These are phyloP conservation scores for Didymella glomerata DNA, from an alignment of 2,329 filamentous ascomycete genomes.

Conservation along the genomic window DNA sequence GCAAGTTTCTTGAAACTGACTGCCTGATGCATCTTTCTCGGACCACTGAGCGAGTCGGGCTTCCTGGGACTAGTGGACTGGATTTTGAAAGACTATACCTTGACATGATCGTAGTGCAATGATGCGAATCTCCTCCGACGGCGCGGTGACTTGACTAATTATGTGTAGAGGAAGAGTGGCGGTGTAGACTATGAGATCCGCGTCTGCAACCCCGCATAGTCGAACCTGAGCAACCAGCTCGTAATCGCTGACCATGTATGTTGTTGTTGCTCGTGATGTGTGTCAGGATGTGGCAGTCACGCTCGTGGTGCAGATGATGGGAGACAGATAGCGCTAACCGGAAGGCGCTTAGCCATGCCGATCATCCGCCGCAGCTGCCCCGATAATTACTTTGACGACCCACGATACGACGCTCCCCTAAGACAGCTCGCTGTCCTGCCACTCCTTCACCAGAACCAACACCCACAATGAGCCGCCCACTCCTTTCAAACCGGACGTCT, in stretches of 20 bases:
- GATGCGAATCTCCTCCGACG: no score
- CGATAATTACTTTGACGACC: slow-evolving; percentile 9
- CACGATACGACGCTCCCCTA: slow-evolving; percentile 19
- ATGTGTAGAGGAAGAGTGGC: no score
- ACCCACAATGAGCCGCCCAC: slow-evolving; percentile 52
- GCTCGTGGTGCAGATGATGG: slow-evolving; percentile 25
- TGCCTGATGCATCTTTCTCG: neutral
- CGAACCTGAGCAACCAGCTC: no score
- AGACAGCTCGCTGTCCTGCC: slow-evolving; percentile 17
- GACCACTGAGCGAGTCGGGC: no score
- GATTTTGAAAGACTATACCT: no score
- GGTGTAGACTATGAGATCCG: no score
- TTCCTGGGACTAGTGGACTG: no score
- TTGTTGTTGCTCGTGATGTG: slow-evolving; percentile 3
- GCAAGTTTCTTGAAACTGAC: slow-evolving; percentile 21
- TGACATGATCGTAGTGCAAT: no score
- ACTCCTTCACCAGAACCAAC: slow-evolving; percentile 21
- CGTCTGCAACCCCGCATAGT: no score
- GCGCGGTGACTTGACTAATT: no score
- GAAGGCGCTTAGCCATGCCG: slow-evolving; percentile 20
- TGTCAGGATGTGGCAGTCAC: slow-evolving; percentile 15
- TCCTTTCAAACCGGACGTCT: slow-evolving; percentile 63
- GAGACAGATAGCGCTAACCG: slow-evolving; percentile 16
- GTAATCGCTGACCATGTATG: no score
- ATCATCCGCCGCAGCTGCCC: slow-evolving; percentile 23